Percentiles rank a stretch among this genome's conserved stretches.
Conservation (phyloP, 768 basidiomycete species). For the Amanita rimosa region DNA sequence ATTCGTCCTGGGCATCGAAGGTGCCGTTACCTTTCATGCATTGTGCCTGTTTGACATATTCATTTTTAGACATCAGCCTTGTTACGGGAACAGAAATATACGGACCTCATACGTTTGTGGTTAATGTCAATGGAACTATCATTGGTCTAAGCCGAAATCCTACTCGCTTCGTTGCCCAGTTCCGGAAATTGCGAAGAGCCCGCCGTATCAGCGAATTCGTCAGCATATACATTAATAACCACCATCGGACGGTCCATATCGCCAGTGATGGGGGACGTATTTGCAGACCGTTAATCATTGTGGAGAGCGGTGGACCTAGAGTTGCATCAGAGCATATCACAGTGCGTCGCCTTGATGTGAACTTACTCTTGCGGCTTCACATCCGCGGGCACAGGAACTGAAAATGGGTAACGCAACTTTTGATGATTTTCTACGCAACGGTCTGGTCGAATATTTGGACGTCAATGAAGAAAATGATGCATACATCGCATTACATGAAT, state of each 20-base stretch:
- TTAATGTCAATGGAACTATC: conserved; percentile 94
- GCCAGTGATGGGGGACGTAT: conserved; percentile 97
- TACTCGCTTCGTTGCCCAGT: conserved; percentile 75
- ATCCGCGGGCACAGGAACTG: conserved; percentile 42
- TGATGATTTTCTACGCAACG: conserved; percentile 87
- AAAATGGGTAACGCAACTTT: conserved; percentile 74
- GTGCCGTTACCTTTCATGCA: conserved; percentile 22
- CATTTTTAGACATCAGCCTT: conserved; percentile 69
- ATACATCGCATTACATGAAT: conserved; percentile 89
- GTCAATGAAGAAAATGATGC: conserved; percentile 99
- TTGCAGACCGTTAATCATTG: conserved; percentile 95
- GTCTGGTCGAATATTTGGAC: conserved; percentile 95
- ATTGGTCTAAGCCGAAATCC: conserved; percentile 88
- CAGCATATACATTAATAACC: conserved; percentile 90
- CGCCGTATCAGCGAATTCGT: conserved; percentile 94
- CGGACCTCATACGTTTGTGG: conserved; percentile 83
- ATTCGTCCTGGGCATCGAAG: conserved; percentile 96
- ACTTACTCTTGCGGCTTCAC: neutral
- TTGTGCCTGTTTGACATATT: conserved; percentile 5
- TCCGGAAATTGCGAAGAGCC: conserved; percentile 86
- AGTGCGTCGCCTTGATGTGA: conserved; percentile 29
- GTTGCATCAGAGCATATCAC: conserved; percentile 73
- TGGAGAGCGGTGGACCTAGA: conserved; percentile 67
- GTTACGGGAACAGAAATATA: conserved; percentile 95
- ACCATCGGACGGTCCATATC: conserved; percentile 90